Evolutionary conservation across 176 grass and related monocot species (phyloP), one percentile per base, ranked within the genome.

Genomic region (Triticum dicoccoides): DNA sequence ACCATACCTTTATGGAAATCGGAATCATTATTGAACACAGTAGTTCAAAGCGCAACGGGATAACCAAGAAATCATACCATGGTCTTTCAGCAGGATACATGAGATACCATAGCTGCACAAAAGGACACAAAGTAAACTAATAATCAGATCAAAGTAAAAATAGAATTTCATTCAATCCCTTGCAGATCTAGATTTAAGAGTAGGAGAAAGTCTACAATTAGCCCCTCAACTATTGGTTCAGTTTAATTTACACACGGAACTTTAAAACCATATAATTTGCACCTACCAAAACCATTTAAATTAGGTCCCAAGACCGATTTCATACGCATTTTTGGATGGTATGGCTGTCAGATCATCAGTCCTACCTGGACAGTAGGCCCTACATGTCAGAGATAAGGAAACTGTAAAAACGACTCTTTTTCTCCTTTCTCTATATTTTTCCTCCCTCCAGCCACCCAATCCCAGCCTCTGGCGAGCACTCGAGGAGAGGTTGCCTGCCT

Each of bases 11-110:
- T 62, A 98, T 74, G 77, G 96, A 98, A 82, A 98, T 98, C 5
- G 96, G 96, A 90, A 98, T 98, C 96, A 98, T 98, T 80, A 98
- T 94, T 47, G 96, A 98, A 89, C 96, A 98, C 54, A 98, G 87
- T 41, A 98, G 88, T 85, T 98, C 96, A 44, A 98, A 95, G 52
- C 93, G 89, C 76, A 98, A 81, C 2, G 91, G 93, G 76, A 98
- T 95, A 80, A 98, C 86, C 90, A 94, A 80, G 65, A 98, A 87
- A 81, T 88, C 88, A 47, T 95, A 98, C 96, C 96, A 98, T 78
- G 82, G 82, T 87, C 81, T 91, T 86, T 94, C 76, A 4, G 73
- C 70, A 87, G 88, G 88, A 85, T 98, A 95, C 88, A 89, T 84
- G 33, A 93, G 87, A 85, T 98, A 98, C 96, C 96, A 98, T 90